Conservation (phyloP, 2,329 filamentous ascomycete genomes). For the Bipolaris sorokiniana region DNA sequence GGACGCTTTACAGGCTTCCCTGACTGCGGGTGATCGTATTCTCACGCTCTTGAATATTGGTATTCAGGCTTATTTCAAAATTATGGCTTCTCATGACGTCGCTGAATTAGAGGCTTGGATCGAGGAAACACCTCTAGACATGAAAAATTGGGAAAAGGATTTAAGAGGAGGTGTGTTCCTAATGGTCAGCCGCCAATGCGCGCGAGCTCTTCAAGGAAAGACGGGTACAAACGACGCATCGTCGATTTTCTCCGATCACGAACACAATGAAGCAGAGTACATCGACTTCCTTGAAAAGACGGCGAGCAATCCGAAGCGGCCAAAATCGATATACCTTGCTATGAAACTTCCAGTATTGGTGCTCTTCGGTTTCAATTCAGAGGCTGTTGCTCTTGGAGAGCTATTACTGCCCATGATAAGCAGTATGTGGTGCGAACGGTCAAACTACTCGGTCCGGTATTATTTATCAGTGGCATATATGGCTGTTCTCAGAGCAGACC, state of each 20-base stretch:
- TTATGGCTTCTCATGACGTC: constrained; percentile 73
- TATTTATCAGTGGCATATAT: constrained; percentile 53
- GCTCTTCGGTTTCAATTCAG: constrained; percentile 52
- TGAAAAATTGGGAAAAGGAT: constrained; percentile 74
- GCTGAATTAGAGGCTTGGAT: constrained; percentile 73
- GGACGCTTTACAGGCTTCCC: constrained; percentile 68
- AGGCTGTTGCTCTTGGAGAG: constrained; percentile 53
- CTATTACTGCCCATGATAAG: constrained; percentile 50
- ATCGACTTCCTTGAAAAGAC: constrained; percentile 58
- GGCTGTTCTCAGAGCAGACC: constrained; percentile 48
- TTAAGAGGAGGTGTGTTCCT: constrained; percentile 74
- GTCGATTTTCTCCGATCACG: constrained; percentile 70
- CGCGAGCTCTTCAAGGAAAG: constrained; percentile 76
- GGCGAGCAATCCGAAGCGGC: constrained; percentile 65
- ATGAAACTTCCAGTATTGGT: constrained; percentile 52
- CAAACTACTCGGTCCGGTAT: constrained; percentile 52
- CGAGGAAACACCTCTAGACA: constrained; percentile 74
- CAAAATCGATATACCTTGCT: constrained; percentile 71
- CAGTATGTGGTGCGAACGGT: constrained; percentile 53
- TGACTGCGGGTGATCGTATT: constrained; percentile 71
- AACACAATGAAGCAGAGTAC: constrained; percentile 65
- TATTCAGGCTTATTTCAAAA: constrained; percentile 67
- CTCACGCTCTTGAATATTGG: constrained; percentile 75
- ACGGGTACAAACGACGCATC: constrained; percentile 61
- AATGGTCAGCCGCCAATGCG: constrained; percentile 68